Conservation (phyloP, 164 flowering plant genomes). For the Santalum album region DNA sequence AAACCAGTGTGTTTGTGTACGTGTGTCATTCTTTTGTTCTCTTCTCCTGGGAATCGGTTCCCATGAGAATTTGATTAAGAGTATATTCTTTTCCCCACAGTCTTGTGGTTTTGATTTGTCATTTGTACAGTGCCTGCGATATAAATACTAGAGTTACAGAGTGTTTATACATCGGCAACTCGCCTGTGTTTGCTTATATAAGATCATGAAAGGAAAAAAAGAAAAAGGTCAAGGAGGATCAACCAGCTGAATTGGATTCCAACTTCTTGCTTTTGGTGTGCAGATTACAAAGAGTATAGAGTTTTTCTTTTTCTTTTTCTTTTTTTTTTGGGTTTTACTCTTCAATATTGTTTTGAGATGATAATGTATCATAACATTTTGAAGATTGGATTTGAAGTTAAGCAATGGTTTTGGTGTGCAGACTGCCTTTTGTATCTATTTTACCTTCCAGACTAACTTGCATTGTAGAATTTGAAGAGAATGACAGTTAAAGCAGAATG, state of each 20-base stretch:
- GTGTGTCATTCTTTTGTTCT: slow-evolving; percentile 44
- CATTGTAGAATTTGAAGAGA: background rate
- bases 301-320: slow-evolving; percentile 7
- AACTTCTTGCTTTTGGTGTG: slow-evolving; percentile 39
- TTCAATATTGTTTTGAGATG: slow-evolving; percentile 1
- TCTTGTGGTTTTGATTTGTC: slow-evolving; percentile 25
- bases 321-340: background rate
- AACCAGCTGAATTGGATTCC: slow-evolving; percentile 36
- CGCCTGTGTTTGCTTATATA: slow-evolving; percentile 21
- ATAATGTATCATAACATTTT: slow-evolving; percentile 24
- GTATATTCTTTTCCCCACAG: slow-evolving; percentile 24
- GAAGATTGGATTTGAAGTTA: slow-evolving; percentile 23
- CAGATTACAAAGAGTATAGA: slow-evolving; percentile 37
- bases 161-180: slow-evolving; percentile 49
- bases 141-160: slow-evolving; percentile 22
- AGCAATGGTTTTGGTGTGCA: slow-evolving; percentile 39
- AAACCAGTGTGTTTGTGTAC: slow-evolving; percentile 22
- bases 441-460: slow-evolving; percentile 3
- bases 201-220: slow-evolving; percentile 12
- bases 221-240: slow-evolving; percentile 23
- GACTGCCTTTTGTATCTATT: background rate
- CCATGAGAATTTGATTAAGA: slow-evolving; percentile 25
- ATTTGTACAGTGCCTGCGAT: slow-evolving; percentile 45
- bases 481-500: background rate
- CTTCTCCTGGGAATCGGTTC: slow-evolving; percentile 14